These are phyloP conservation scores for Homolaphlyctis polyrhiza DNA, from an alignment of 371 early-diverging fungal species.

Conservation along the genomic window DNA sequence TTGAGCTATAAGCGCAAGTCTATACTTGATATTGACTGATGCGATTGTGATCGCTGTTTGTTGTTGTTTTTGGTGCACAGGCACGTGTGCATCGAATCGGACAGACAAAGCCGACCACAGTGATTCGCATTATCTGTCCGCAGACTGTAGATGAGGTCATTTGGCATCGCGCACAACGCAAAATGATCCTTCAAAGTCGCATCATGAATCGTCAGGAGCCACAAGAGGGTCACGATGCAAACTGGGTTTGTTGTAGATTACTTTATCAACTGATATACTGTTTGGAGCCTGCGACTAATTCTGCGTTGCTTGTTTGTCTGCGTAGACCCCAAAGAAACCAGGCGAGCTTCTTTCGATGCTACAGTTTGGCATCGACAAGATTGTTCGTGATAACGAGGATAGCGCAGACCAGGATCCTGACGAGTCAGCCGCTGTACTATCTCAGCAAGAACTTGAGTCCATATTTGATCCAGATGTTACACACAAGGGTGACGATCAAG, in stretches of 20 bases:
- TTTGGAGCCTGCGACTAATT: too few relatives aligned
- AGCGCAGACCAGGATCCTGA: too few relatives aligned
- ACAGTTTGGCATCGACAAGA: not conserved
- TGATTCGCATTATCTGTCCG: not conserved
- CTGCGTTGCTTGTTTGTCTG: too few relatives aligned
- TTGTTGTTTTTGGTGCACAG: too few relatives aligned
- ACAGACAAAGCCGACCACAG: conserved; percentile 61
- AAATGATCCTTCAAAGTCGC: not conserved
- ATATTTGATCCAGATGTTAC: not conserved
- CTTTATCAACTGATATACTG: too few relatives aligned
- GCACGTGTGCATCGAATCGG: conserved; percentile 94
- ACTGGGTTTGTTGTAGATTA: too few relatives aligned
- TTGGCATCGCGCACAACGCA: not conserved
- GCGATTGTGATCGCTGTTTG: too few relatives aligned
- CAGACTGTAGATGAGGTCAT: not conserved
- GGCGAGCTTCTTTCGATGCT: not conserved
- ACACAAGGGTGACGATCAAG: too few relatives aligned
- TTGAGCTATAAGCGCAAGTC: too few relatives aligned
- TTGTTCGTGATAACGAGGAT: too few relatives aligned
- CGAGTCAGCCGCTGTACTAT: not conserved
- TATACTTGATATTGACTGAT: not conserved
- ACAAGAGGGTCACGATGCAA: not conserved
- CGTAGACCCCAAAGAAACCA: not conserved
- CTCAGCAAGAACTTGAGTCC: not conserved
- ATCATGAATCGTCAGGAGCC: not conserved